Conservation (phyloP, 2,329 filamentous ascomycete genomes). For the Niveomyces coronatus region DNA sequence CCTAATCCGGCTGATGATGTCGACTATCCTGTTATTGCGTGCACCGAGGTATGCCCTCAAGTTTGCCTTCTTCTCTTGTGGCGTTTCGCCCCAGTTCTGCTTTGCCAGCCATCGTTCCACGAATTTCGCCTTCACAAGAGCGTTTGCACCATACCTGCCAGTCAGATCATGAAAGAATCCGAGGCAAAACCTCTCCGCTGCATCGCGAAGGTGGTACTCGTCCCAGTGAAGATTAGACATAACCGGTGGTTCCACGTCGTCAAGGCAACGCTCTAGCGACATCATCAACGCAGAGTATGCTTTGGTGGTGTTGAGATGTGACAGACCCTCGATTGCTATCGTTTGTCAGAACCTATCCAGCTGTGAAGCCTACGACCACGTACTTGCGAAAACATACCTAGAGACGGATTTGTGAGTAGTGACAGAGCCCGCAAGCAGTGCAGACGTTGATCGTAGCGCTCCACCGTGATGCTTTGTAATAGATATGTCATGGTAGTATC, state of each 20-base stretch:
- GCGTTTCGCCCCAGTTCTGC: conserved; percentile 55
- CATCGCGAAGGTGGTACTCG: conserved; percentile 52
- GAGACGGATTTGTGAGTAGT: conserved; percentile 37
- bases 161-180: conserved; percentile 48
- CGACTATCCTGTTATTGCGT: conserved; percentile 41
- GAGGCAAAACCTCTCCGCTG: conserved; percentile 49
- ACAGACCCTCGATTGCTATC: conserved; percentile 28
- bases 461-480: conserved; percentile 47
- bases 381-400: conserved; percentile 17
- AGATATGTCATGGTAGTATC: conserved; percentile 36
- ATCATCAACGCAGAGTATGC: conserved; percentile 49
- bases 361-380: no score
- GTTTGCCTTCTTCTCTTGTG: conserved; percentile 41
- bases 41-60: conserved; percentile 41
- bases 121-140: conserved; percentile 52
- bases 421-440: conserved; percentile 45
- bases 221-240: conserved; percentile 49
- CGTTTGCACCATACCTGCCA: conserved; percentile 45
- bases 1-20: conserved; percentile 39
- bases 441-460: conserved; percentile 50
- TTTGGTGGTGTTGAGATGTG: conserved; percentile 37
- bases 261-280: conserved; percentile 46
- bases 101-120: conserved; percentile 64
- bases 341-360: conserved; percentile 14
- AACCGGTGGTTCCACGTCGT: conserved; percentile 37